phyloP scores from a whole-genome alignment of 2,329 filamentous ascomycete species.

The Fusarium zealandicum region DNA sequence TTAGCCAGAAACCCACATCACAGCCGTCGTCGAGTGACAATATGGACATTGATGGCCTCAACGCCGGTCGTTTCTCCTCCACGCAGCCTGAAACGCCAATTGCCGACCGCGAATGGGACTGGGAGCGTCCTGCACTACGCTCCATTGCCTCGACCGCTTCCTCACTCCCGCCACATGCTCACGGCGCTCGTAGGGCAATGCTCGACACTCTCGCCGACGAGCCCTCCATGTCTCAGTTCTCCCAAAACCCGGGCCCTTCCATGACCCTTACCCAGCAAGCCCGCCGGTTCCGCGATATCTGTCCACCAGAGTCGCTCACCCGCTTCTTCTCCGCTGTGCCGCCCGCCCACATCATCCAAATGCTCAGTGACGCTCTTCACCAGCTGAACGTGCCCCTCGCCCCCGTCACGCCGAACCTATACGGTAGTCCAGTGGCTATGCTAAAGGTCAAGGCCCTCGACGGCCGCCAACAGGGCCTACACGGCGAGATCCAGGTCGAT shows the following conservation, averaged over 20 bases:
- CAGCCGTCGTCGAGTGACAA: slow-evolving; percentile 54
- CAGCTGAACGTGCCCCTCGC: slow-evolving; percentile 82
- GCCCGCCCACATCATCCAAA: slow-evolving; percentile 76
- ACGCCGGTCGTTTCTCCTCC: slow-evolving; percentile 67
- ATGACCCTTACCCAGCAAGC: slow-evolving; percentile 89
- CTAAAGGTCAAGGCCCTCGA: slow-evolving; percentile 80
- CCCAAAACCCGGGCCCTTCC: slow-evolving; percentile 77
- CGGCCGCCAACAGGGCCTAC: slow-evolving; percentile 73
- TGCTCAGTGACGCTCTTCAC: slow-evolving; percentile 82
- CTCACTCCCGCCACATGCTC: slow-evolving; percentile 44
- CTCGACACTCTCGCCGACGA: slow-evolving; percentile 80
- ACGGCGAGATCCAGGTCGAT: slow-evolving; percentile 79
- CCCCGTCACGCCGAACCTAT: slow-evolving; percentile 53
- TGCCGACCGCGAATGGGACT: slow-evolving; percentile 81
- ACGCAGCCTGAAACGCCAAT: slow-evolving; percentile 85
- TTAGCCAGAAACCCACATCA: slow-evolving; percentile 70
- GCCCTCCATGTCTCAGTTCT: slow-evolving; percentile 87
- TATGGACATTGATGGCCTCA: slow-evolving; percentile 74
- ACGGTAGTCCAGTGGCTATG: slow-evolving; percentile 64
- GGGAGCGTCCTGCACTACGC: slow-evolving; percentile 76
- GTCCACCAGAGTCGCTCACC: slow-evolving; percentile 85
- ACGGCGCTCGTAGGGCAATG: slow-evolving; percentile 51
- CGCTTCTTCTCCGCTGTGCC: slow-evolving; percentile 90
- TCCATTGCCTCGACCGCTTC: slow-evolving; percentile 54
- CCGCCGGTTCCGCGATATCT: slow-evolving; percentile 86